These are phyloP conservation scores for Alternaria consortialis DNA, from an alignment of 2,329 filamentous ascomycete genomes.

Conservation along the genomic window DNA sequence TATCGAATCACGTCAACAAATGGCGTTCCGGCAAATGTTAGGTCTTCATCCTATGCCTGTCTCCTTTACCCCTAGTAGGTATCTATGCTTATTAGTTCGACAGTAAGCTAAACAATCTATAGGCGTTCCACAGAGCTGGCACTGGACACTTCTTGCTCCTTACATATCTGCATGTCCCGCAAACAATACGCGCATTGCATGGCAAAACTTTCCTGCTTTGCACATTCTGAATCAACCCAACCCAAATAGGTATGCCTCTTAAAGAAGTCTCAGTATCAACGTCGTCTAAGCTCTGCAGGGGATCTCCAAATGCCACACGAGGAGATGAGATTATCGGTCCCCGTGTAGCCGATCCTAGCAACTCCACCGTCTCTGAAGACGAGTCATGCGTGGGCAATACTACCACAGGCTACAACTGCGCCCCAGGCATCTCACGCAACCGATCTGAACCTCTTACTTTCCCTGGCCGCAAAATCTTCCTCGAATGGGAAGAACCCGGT, in stretches of 20 bases:
- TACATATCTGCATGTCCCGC: constrained; percentile 77
- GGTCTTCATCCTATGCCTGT: constrained; percentile 81
- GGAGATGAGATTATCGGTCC: constrained; percentile 54
- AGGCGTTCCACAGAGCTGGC: constrained; percentile 72
- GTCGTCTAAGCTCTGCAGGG: no score
- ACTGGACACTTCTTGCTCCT: constrained; percentile 78
- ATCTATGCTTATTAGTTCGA: constrained; percentile 35
- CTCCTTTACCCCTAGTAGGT: constrained; percentile 78
- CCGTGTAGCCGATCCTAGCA: background rate
- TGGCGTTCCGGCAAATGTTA: constrained; percentile 80
- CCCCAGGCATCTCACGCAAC: constrained; percentile 70
- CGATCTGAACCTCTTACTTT: constrained; percentile 73
- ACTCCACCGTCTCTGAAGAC: constrained; percentile 47
- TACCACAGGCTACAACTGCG: constrained; percentile 62
- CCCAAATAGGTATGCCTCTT: constrained; percentile 41
- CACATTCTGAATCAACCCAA: constrained; percentile 78
- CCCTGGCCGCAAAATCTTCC: constrained; percentile 72
- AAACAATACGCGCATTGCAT: constrained; percentile 74
- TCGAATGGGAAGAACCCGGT: constrained; percentile 75
- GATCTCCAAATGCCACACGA: no score
- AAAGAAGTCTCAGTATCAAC: no score
- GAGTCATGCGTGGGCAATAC: constrained; percentile 66
- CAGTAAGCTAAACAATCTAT: background rate
- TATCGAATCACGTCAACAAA: constrained; percentile 78
- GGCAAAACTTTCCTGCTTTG: constrained; percentile 81